Evolutionary conservation across 2,329 filamentous ascomycete genomes (phyloP).

Genomic region (Colletotrichum sp.): DNA sequence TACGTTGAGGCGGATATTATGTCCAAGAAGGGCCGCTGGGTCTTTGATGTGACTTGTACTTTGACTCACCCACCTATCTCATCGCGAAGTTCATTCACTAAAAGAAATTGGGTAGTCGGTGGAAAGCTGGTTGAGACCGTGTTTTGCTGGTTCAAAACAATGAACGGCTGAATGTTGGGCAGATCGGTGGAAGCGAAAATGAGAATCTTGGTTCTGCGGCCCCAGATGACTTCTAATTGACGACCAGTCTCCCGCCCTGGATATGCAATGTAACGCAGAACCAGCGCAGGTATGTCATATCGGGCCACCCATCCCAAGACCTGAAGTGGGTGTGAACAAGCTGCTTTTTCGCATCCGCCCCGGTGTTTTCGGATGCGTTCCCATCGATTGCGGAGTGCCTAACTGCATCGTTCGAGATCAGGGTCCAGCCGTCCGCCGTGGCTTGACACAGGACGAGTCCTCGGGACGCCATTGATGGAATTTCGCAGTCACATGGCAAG

Average conservation of each 20-base stretch:
- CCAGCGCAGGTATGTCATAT: not conserved
- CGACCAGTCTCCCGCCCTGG: not conserved
- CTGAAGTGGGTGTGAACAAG: not conserved
- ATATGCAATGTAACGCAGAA: constrained; percentile 6
- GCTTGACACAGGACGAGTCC: not conserved
- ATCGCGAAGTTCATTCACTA: no score
- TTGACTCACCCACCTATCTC: not conserved
- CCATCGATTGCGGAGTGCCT: not conserved
- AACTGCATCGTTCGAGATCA: not conserved
- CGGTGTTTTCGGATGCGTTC: not conserved
- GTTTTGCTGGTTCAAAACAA: not conserved
- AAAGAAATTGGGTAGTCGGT: not conserved
- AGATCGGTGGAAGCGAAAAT: not conserved
- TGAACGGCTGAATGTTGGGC: not conserved
- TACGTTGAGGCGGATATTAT: not conserved
- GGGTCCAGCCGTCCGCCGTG: not conserved
- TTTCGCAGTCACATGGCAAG: not conserved
- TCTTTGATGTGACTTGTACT: not conserved
- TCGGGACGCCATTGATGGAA: constrained; percentile 16
- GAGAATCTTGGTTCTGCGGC: not conserved
- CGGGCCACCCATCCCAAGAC: not conserved
- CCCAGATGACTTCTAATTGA: not conserved
- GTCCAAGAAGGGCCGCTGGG: not conserved
- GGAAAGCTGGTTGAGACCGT: not conserved
- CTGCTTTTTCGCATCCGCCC: not conserved